Percentiles rank a stretch among this genome's conserved stretches.
These are phyloP conservation scores for Plectosphaerella plurivora DNA, from an alignment of 2,329 filamentous ascomycete genomes.

Conservation along the genomic window DNA sequence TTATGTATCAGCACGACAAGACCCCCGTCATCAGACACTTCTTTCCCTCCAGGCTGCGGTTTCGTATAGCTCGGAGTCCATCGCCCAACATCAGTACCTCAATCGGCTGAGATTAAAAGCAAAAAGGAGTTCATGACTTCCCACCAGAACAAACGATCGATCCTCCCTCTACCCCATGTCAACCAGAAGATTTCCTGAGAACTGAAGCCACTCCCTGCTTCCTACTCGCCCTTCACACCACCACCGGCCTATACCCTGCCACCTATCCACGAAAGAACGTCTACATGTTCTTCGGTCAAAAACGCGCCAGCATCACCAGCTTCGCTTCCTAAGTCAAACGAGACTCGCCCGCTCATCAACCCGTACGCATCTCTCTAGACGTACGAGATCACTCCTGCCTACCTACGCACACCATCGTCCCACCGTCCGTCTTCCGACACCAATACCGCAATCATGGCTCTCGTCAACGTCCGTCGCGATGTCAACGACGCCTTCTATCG, in stretches of 20 bases:
- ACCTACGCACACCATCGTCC: not conserved
- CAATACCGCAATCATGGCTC: constrained; percentile 74
- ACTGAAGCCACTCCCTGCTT: constrained; percentile 44
- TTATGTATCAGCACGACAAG: constrained; percentile 97
- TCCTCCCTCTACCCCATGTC: constrained; percentile 51
- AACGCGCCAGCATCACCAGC: constrained; percentile 14
- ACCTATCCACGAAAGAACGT: constrained; percentile 1
- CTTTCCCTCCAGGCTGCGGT: constrained; percentile 92
- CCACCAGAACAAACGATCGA: constrained; percentile 41
- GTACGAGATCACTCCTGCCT: constrained; percentile 4
- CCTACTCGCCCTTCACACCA: not conserved
- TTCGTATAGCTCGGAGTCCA: constrained; percentile 93
- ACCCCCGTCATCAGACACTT: constrained; percentile 90
- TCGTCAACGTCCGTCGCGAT: constrained; percentile 97
- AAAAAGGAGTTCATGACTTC: constrained; percentile 53
- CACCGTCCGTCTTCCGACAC: constrained; percentile 4
- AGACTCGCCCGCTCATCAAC: not conserved
- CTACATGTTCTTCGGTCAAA: constrained; percentile 9
- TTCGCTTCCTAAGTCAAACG: constrained; percentile 14
- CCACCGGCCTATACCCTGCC: constrained; percentile 1
- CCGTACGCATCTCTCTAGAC: constrained; percentile 4
- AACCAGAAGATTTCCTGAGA: constrained; percentile 47
- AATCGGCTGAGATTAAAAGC: constrained; percentile 71
- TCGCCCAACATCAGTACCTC: constrained; percentile 75
- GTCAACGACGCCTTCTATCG: constrained; percentile 98